A percentile compares a stretch with the other conserved stretches of the same genome.
Evolutionary conservation across 352 stramenopile genomes (phyloP).

Genomic region (Globisporangium sylvaticum): DNA sequence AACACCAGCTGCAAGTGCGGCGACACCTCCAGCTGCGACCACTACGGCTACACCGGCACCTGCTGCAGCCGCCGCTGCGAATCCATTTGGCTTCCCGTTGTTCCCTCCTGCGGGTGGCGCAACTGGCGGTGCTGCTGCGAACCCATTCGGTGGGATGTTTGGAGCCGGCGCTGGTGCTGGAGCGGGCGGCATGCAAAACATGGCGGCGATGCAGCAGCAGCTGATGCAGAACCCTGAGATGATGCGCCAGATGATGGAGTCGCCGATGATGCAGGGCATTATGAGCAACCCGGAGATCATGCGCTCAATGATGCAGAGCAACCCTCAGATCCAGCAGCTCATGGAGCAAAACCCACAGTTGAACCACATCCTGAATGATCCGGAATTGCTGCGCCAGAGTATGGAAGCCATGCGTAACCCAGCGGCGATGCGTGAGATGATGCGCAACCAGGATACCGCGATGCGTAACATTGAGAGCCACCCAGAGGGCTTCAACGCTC

Average conservation of each 20-base stretch:
- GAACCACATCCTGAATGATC: constrained; percentile 94
- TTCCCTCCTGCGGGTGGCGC: constrained; percentile 26
- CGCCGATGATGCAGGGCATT: constrained; percentile 90
- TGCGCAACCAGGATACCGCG: constrained; percentile 96
- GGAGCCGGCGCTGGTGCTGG: constrained; percentile 15
- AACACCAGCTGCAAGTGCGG: constrained; percentile 13
- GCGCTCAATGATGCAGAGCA: constrained; percentile 93
- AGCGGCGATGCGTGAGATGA: constrained; percentile 93
- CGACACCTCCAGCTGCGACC: constrained; percentile 19
- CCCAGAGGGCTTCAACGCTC: constrained; percentile 95
- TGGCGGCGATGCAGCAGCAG: constrained; percentile 86
- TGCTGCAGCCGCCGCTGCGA: constrained; percentile 20
- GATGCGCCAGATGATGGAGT: constrained; percentile 88
- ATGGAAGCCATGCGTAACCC: constrained; percentile 98
- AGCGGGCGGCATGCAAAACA: constrained; percentile 47
- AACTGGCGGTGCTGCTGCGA: constrained; percentile 23
- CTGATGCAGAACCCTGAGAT: constrained; percentile 88
- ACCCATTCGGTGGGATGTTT: constrained; percentile 61
- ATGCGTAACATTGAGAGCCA: constrained; percentile 97
- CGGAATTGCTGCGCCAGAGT: constrained; percentile 91
- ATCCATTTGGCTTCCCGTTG: constrained; percentile 53
- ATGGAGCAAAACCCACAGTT: constrained; percentile 96
- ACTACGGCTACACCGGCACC: constrained; percentile 17
- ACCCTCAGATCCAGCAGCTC: constrained; percentile 94
- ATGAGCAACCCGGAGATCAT: constrained; percentile 96